phyloP scores from a whole-genome alignment of 2,329 filamentous ascomycete species.

The Colletotrichum somersetense region DNA sequence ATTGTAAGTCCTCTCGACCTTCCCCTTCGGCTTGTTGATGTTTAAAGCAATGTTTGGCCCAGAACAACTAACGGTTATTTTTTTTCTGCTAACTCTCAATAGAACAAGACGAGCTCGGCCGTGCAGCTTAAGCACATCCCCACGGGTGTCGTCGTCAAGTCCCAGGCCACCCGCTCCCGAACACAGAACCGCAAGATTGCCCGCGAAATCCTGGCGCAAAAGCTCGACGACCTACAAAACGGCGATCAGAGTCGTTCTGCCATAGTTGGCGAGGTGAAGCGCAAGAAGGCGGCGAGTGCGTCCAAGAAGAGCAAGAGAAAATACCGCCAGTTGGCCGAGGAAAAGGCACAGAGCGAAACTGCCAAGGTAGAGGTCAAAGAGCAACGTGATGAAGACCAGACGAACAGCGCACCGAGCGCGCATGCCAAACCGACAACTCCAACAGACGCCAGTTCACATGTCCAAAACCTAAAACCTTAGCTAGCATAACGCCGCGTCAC shows the following conservation, averaged over 20 bases:
- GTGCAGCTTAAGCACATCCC: slow-evolving; percentile 93
- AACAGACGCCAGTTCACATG: neutral
- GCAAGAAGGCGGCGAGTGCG: slow-evolving; percentile 79
- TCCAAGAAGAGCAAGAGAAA: slow-evolving; percentile 88
- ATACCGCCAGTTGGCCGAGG: slow-evolving; percentile 73
- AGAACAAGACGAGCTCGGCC: slow-evolving; percentile 97
- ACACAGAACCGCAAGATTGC: slow-evolving; percentile 90
- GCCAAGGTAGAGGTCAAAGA: slow-evolving; percentile 35
- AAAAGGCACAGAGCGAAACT: slow-evolving; percentile 51
- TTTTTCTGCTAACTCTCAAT: neutral
- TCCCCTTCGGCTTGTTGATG: neutral
- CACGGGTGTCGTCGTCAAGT: slow-evolving; percentile 94
- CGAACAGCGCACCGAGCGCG: slow-evolving; percentile 14
- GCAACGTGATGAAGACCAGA: slow-evolving; percentile 23
- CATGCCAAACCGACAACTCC: slow-evolving; percentile 35
- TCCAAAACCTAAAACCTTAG: neutral
- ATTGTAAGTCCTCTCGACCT: slow-evolving; percentile 69
- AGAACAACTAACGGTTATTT: slow-evolving; percentile 13
- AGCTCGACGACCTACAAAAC: slow-evolving; percentile 78
- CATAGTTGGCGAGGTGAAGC: slow-evolving; percentile 72
- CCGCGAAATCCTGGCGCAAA: slow-evolving; percentile 79
- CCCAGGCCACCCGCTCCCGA: slow-evolving; percentile 88
- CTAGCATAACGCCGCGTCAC: neutral
- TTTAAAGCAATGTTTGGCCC: slow-evolving; percentile 26
- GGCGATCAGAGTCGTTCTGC: slow-evolving; percentile 77